phyloP scores from a whole-genome alignment of 345 rosid species.

The Aethionema arabicum region DNA sequence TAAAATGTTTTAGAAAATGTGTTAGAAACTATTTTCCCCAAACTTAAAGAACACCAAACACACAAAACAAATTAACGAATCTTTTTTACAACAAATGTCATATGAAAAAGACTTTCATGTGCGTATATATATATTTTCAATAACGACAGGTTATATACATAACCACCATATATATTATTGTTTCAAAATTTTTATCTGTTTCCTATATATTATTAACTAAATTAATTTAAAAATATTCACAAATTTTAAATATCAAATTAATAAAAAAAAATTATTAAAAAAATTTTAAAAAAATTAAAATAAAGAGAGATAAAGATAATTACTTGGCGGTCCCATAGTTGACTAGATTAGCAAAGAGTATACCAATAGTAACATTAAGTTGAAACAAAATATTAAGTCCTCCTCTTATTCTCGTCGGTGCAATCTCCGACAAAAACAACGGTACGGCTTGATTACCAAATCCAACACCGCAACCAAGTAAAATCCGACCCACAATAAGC shows the following conservation, averaged over 20 bases:
- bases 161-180: background rate
- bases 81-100: background rate
- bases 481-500: slow-evolving; percentile 86
- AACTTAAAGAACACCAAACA: no score
- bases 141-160: background rate
- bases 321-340: slow-evolving; percentile 92
- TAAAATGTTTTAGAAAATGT: no score
- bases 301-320: slow-evolving; percentile 21
- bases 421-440: slow-evolving; percentile 89
- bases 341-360: slow-evolving; percentile 86
- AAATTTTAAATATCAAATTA: background rate
- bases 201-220: background rate
- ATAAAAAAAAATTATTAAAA: no score
- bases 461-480: slow-evolving; percentile 94
- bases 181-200: background rate
- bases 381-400: slow-evolving; percentile 90
- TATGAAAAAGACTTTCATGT: slow-evolving; percentile 16
- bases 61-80: background rate
- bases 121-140: background rate
- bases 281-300: background rate
- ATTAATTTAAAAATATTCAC: background rate
- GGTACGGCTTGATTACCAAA: slow-evolving; percentile 99
- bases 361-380: slow-evolving; percentile 91
- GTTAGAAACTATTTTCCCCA: no score
- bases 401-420: slow-evolving; percentile 93